phyloP scores from a whole-genome alignment of 1,284 basidiomycete species.

The Ustilago cynodontis region DNA sequence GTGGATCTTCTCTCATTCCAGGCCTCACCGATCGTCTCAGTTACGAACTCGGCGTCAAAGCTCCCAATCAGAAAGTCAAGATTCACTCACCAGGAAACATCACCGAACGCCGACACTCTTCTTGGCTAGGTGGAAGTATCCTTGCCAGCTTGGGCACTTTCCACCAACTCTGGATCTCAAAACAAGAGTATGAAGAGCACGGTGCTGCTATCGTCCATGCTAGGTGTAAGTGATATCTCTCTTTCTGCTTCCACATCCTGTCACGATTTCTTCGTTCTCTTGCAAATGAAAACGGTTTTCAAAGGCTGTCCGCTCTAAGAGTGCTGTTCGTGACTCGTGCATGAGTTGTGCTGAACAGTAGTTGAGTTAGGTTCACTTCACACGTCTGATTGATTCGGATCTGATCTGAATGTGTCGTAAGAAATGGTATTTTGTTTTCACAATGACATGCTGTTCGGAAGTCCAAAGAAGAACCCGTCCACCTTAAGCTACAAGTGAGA shows the following conservation, averaged over 20 bases:
- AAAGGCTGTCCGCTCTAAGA: not conserved
- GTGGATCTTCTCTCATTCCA: conserved; percentile 86
- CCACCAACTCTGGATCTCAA: conserved; percentile 69
- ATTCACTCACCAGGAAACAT: conserved; percentile 68
- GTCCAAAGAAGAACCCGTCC: conserved; percentile 2
- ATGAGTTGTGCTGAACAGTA: no score
- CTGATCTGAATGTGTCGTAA: not conserved
- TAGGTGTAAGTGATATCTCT: conserved; percentile 57
- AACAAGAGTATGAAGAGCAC: conserved; percentile 69
- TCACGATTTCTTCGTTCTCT: not conserved
- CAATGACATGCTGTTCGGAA: conserved; percentile 1
- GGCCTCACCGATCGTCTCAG: conserved; percentile 88
- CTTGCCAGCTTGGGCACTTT: conserved; percentile 67
- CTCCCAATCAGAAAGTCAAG: conserved; percentile 75
- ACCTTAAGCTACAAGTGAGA: conserved; percentile 1
- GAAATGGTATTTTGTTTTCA: conserved; percentile 2
- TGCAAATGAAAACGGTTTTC: not conserved
- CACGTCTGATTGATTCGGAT: not conserved
- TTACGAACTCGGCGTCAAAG: conserved; percentile 81
- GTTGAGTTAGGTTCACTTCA: not conserved
- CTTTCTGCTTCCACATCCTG: not conserved
- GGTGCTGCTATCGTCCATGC: conserved; percentile 66
- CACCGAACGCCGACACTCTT: conserved; percentile 65
- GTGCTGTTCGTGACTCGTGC: not conserved
- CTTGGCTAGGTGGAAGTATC: conserved; percentile 68